Evolutionary conservation across 495 filamentous ascomycete genomes (phyloP).

Genomic region (Penicillium paxilli): DNA sequence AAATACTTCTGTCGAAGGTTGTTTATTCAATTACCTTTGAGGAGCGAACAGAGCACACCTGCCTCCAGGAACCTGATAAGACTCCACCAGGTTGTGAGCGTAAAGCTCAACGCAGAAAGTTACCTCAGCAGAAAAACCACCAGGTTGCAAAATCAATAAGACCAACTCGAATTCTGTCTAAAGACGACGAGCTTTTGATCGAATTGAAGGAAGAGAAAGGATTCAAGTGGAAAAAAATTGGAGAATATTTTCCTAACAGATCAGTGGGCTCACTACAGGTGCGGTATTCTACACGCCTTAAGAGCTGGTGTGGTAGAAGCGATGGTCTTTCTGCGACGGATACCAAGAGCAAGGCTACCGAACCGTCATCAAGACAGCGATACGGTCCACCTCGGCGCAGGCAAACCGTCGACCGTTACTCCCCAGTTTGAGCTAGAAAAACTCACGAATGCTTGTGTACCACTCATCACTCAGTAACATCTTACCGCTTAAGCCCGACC

Average conservation of each 20-base stretch:
- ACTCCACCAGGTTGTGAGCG: slow-evolving; percentile 1
- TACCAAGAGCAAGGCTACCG: slow-evolving; percentile 2
- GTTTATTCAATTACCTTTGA: slow-evolving; percentile 1
- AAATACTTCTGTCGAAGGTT: not conserved
- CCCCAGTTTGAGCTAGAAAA: slow-evolving; percentile 1
- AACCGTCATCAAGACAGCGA: slow-evolving; percentile 9
- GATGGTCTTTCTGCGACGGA: slow-evolving; percentile 1
- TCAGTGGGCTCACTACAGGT: slow-evolving; percentile 9
- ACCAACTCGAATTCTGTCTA: slow-evolving; percentile 6
- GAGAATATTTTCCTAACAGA: slow-evolving; percentile 14
- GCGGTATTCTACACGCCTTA: slow-evolving; percentile 12
- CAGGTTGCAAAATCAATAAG: slow-evolving; percentile 2
- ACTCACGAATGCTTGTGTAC: not conserved
- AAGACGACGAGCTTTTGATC: slow-evolving; percentile 13
- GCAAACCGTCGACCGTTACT: slow-evolving; percentile 13
- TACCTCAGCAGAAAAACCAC: not conserved
- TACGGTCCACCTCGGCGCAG: slow-evolving; percentile 14
- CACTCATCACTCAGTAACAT: not conserved
- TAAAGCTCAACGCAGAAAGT: slow-evolving; percentile 5
- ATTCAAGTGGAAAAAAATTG: slow-evolving; percentile 11
- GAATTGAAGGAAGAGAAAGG: slow-evolving; percentile 7
- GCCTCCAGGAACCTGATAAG: not conserved
- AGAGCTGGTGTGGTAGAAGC: slow-evolving; percentile 6
- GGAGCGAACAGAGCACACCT: slow-evolving; percentile 7
- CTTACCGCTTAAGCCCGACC: not conserved